Percentiles rank a stretch among this genome's conserved stretches.
phyloP scores from a whole-genome alignment of 2,329 filamentous ascomycete genomes.

The Achaetomium macrosporum region DNA sequence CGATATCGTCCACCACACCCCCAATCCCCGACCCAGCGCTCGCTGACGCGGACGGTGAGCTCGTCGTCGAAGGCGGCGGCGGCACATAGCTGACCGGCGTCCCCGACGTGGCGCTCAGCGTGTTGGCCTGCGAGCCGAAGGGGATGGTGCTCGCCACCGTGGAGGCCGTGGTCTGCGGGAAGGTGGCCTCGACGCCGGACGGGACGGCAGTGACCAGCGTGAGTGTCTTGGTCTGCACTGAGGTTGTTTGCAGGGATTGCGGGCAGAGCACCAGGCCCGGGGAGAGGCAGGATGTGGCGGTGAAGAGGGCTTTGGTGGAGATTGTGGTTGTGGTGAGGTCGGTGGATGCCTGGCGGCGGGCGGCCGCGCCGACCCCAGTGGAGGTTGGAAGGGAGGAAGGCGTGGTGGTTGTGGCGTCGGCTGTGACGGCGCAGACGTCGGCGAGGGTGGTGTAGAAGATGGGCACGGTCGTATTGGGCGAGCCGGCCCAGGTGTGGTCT shows the following conservation, averaged over 20 bases:
- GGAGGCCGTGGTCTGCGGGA: slow-evolving; percentile 32
- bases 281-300: slow-evolving; percentile 39
- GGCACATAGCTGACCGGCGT: slow-evolving; percentile 40
- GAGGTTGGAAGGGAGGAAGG: slow-evolving; percentile 4
- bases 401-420: slow-evolving; percentile 14
- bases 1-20: not conserved
- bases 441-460: slow-evolving; percentile 49
- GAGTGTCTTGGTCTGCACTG: slow-evolving; percentile 32
- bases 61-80: slow-evolving; percentile 25
- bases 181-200: slow-evolving; percentile 34
- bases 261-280: slow-evolving; percentile 44
- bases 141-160: slow-evolving; percentile 31
- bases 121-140: slow-evolving; percentile 38
- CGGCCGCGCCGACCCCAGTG: slow-evolving; percentile 1
- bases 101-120: slow-evolving; percentile 36
- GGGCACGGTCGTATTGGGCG: slow-evolving; percentile 40
- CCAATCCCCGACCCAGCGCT: not conserved
- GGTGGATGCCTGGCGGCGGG: slow-evolving; percentile 10
- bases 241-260: slow-evolving; percentile 41
- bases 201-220: slow-evolving; percentile 38
- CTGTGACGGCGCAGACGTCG: slow-evolving; percentile 35
- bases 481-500: slow-evolving; percentile 44
- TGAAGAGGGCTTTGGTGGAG: slow-evolving; percentile 37
- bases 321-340: slow-evolving; percentile 36
- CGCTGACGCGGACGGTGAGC: not conserved